Base-by-base conservation (phyloP, 1,284 basidiomycete species). In the Leccinum holopus region DNA sequence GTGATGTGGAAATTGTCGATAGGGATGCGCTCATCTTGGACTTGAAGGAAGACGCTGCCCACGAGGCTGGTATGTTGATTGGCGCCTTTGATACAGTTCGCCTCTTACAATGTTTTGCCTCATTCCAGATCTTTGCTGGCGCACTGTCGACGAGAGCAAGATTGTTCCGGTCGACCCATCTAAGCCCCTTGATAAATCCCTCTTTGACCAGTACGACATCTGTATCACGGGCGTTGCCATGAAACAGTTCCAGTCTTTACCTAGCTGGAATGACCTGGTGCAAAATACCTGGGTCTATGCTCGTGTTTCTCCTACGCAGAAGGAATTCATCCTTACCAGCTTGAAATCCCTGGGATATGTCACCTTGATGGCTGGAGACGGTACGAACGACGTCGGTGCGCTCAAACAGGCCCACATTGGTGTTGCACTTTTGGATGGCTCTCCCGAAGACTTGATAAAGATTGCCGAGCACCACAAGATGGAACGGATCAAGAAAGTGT, bases 281-380 rank as follows among this genome's bases (percentile, higher is more conserved):
- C 90, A 95, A 69, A 88, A 97, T 74, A 94, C 94, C 5, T 98
- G 94, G 93, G 95, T 98, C 60, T 98, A 98, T 69, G 95, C 95
- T 25, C 93, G 95, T 58, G 95, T 97, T 21, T 97, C 95, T n/a
- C 95, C 95, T 1, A 78, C 86, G 1, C 96, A 98, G 75, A 98
- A 98, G 78, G 95, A 98, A 75, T 86, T 86, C 75, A 97, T 98
- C 76, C 84, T 98, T 55, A 92, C 93, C 0, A 90, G 91, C 3
- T 82, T 98, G 61, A 94, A 95, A 74, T 83, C 83, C 12, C 85
- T 97, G 30, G 95, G 95, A 30, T 98, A 93, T 75, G 84, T 85
- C 7, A 98, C 95, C 0, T 82, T 98, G 60, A 98, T 98, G 95
- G 95, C 95, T 11, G 95, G 95, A 63, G 96, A 98, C 74, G 96